Evolutionary conservation across 2,329 filamentous ascomycete genomes (phyloP).

Genomic region (Ophiostoma novo-ulmi): DNA sequence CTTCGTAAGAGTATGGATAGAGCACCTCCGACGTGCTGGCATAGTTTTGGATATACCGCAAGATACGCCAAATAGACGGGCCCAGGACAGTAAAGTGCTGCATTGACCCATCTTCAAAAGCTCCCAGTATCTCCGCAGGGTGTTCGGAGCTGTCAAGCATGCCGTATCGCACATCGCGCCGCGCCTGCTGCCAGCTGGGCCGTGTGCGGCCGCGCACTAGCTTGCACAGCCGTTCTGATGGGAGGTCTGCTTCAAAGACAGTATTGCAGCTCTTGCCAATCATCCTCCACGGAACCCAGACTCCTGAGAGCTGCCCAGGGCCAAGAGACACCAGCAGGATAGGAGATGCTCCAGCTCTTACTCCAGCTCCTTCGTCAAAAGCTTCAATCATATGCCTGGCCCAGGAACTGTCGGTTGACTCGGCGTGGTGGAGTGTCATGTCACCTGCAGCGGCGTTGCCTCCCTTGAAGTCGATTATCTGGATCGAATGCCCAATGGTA

Average conservation of each 20-base stretch:
- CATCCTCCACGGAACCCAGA: slow-evolving; percentile 46
- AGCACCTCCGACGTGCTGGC: slow-evolving; percentile 45
- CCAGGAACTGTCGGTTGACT: slow-evolving; percentile 39
- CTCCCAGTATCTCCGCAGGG: slow-evolving; percentile 53
- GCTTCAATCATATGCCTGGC: slow-evolving; percentile 46
- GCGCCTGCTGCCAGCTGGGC: slow-evolving; percentile 45
- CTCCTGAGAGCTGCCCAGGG: slow-evolving; percentile 44
- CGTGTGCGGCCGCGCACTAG: slow-evolving; percentile 51
- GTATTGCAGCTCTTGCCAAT: slow-evolving; percentile 40
- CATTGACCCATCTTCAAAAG: slow-evolving; percentile 64
- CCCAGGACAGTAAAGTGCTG: slow-evolving; percentile 64
- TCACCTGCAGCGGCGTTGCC: slow-evolving; percentile 34
- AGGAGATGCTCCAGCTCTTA: slow-evolving; percentile 32
- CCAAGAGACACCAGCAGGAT: slow-evolving; percentile 47
- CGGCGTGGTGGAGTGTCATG: slow-evolving; percentile 43
- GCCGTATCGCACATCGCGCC: slow-evolving; percentile 39
- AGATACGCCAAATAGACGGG: slow-evolving; percentile 57
- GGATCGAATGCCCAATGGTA: slow-evolving; percentile 51
- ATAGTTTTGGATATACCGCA: slow-evolving; percentile 69
- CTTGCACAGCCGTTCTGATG: slow-evolving; percentile 49
- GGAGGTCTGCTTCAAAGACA: slow-evolving; percentile 54
- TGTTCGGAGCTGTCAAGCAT: slow-evolving; percentile 41
- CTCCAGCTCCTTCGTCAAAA: slow-evolving; percentile 28
- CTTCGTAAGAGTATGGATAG: slow-evolving; percentile 45
- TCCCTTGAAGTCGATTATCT: slow-evolving; percentile 42